A percentile compares a stretch with the other conserved stretches of the same genome.
Evolutionary conservation across 2,329 filamentous ascomycete genomes (phyloP).

Genomic region (Colletotrichum liriopes): DNA sequence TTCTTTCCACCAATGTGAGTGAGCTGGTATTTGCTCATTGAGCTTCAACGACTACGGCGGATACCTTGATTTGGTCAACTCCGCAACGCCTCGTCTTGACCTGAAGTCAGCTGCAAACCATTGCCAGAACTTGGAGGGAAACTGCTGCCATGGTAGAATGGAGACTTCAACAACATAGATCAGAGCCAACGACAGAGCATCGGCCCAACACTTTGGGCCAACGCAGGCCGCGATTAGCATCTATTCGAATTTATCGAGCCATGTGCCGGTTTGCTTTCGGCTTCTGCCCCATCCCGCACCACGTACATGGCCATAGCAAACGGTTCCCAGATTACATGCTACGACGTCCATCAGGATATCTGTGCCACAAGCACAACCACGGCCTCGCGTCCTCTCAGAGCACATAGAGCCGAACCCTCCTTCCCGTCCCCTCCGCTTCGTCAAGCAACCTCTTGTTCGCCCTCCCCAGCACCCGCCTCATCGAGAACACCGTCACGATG

Average conservation of each 20-base stretch:
- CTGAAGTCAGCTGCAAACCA: neutral
- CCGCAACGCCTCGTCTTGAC: neutral
- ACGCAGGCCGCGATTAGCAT: neutral
- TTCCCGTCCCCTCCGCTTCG: conserved; percentile 24
- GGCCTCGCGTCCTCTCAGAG: neutral
- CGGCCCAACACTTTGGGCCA: neutral
- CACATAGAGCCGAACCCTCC: conserved; percentile 27
- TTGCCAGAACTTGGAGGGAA: neutral
- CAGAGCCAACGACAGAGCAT: too few relatives aligned
- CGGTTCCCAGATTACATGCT: neutral
- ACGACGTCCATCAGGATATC: neutral
- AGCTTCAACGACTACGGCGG: neutral
- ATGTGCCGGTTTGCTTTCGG: neutral
- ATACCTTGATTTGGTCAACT: too few relatives aligned
- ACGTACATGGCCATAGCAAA: neutral
- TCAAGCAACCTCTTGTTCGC: conserved; percentile 29
- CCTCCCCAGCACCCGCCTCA: conserved; percentile 34
- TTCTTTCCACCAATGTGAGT: neutral
- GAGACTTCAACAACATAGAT: neutral
- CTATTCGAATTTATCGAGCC: neutral
- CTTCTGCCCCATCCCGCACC: neutral
- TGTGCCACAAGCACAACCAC: neutral
- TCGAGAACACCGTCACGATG: conserved; percentile 29
- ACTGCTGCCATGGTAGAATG: neutral
- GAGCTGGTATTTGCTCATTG: too few relatives aligned